Evolutionary conservation across 352 stramenopile species (phyloP), one percentile per base, ranked within the genome.

Genomic region (Phytopythium boreale): DNA sequence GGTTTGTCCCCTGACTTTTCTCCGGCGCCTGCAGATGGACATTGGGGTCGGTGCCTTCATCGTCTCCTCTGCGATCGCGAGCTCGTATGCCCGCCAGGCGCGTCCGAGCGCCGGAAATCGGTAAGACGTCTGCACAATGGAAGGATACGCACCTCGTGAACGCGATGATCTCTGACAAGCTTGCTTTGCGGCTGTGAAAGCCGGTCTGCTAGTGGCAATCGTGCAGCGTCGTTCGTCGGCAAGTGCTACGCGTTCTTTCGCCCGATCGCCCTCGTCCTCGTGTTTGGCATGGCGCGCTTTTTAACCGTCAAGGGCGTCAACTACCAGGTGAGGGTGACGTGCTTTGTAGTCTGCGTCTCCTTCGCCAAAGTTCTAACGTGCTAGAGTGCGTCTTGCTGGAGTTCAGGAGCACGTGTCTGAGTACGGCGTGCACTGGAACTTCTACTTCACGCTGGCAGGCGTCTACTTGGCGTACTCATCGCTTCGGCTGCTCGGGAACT

Each of bases 401-500:
- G 14, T 17, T 14, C 26, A 96, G 77, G 89, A 98, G 62, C 97
- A 99, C 65, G 95, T 99, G 47, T 97, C 87, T 7, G 98, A 99
- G 78, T 99, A 99, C 74, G 98, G 98, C 36, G 89, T 99, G 22
- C 97, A 99, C 77, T 99, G 98, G 98, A 99, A 99, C 78, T 99
- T 99, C 69, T 99, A 99, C 80, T 98, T 99, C 63, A 99, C 97
- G 5, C 84, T 99, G 22, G 88, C 80, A 17, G 87, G 80, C 6
- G 82, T 96, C 34, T 93, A 93, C 63, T 36, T 96, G 20, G 61
- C 86, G 24, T 89, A 88, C 58, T 87, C 76, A 12, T 60, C 83
- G 20, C 69, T 97, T 20, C 71, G 76, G 44, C 47, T 74, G 39
- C 70, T 89, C 51, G 82, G 83, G 20, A 68, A 67, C 43, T 87